Evolutionary conservation across 495 filamentous ascomycete genomes (phyloP).

Genomic region (Neurospora cerealis): DNA sequence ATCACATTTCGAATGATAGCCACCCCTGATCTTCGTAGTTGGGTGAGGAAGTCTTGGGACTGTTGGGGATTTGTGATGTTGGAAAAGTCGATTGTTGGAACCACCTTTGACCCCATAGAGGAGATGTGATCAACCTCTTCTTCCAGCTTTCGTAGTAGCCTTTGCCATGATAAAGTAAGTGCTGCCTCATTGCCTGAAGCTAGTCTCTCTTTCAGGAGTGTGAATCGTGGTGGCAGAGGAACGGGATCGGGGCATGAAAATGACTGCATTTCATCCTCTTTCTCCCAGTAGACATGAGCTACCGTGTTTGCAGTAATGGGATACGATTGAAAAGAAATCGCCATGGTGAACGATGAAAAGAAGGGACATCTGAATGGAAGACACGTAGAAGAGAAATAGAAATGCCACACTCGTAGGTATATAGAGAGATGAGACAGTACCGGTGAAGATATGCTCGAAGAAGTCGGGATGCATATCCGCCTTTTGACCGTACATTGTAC

Average conservation of each 20-base stretch:
- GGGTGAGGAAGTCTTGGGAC: constrained; percentile 28
- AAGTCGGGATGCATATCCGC: background rate
- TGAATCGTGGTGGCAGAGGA: constrained; percentile 60
- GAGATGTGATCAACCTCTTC: constrained; percentile 43
- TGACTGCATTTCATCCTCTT: constrained; percentile 9
- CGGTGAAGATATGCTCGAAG: background rate
- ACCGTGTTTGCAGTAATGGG: constrained; percentile 4
- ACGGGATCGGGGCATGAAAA: constrained; percentile 21
- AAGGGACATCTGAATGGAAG: constrained; percentile 3
- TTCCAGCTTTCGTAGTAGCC: constrained; percentile 48
- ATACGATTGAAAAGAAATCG: constrained; percentile 8
- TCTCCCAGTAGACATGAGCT: background rate
- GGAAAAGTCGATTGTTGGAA: constrained; percentile 52
- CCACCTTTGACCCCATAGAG: constrained; percentile 26
- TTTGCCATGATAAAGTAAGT: constrained; percentile 48
- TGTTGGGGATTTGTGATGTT: constrained; percentile 41
- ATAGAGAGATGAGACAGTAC: background rate
- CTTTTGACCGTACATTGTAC: background rate
- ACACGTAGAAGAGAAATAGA: background rate
- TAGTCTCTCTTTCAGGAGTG: constrained; percentile 54
- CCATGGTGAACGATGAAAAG: constrained; percentile 7
- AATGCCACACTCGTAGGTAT: background rate
- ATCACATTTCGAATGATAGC: constrained; percentile 54
- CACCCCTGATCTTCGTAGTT: constrained; percentile 49
- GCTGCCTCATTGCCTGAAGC: constrained; percentile 47